Percentiles rank a stretch among this genome's conserved stretches.
Evolutionary conservation across 345 rosid species (phyloP).

Genomic region (Camelina neglecta): DNA sequence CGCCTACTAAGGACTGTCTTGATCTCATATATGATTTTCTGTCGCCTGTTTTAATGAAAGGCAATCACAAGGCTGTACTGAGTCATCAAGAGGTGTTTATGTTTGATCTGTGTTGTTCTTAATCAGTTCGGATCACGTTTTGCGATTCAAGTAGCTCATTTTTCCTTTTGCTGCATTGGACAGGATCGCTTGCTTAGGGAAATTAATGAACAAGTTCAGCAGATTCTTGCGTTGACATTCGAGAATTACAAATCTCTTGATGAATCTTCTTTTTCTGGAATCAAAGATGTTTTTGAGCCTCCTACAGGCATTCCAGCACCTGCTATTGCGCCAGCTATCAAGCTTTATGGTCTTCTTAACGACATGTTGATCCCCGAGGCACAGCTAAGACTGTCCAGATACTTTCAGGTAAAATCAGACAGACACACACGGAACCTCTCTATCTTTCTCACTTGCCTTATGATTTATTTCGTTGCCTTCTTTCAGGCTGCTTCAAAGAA

Average conservation of each 20-base stretch:
- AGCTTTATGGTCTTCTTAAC: conserved; percentile 77
- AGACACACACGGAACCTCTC: neutral
- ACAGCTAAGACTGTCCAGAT: conserved; percentile 66
- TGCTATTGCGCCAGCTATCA: conserved; percentile 84
- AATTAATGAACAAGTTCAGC: conserved; percentile 72
- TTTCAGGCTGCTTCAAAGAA: conserved; percentile 71
- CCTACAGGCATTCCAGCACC: conserved; percentile 75
- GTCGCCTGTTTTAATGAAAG: conserved; percentile 64
- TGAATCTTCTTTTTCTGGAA: conserved; percentile 63
- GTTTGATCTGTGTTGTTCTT: neutral
- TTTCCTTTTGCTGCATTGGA: conserved; percentile 21
- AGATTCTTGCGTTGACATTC: conserved; percentile 66
- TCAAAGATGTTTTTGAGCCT: conserved; percentile 64
- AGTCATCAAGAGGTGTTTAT: conserved; percentile 84
- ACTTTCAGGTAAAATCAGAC: conserved; percentile 68
- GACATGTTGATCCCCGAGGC: conserved; percentile 77
- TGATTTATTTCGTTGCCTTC: neutral
- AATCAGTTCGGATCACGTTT: neutral
- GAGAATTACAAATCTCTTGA: conserved; percentile 86
- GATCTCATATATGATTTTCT: conserved; percentile 68
- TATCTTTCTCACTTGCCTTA: neutral
- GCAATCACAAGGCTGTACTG: conserved; percentile 54
- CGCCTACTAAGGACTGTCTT: conserved; percentile 85
- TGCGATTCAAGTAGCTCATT: conserved; percentile 2
- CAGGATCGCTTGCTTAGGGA: conserved; percentile 89